Evolutionary conservation across 148 eudicot genomes (phyloP).

Genomic region (Pharnaceum exiguum): DNA sequence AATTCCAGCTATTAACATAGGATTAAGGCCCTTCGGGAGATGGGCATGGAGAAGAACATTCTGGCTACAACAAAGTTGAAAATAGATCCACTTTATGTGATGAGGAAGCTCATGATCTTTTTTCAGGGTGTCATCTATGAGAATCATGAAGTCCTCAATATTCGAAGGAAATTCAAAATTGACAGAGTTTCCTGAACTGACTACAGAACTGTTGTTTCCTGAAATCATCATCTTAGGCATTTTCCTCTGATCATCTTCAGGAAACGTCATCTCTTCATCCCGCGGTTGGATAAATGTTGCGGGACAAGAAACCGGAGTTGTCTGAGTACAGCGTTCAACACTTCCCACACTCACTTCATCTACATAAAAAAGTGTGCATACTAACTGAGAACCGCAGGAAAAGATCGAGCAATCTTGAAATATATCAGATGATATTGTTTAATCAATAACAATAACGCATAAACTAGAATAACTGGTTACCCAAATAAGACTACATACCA

Average conservation of each 20-base stretch:
- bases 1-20: constrained; percentile 41
- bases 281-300: not conserved
- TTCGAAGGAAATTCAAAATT: not conserved
- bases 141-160: constrained; percentile 24
- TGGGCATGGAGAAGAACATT: constrained; percentile 43
- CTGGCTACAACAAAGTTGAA: constrained; percentile 42
- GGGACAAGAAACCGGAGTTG: not conserved
- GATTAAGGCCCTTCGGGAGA: constrained; percentile 31
- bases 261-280: not conserved
- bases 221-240: not conserved
- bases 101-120: constrained; percentile 46
- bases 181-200: not conserved
- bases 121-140: constrained; percentile 37
- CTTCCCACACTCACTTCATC: not conserved
- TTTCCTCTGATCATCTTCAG: not conserved
- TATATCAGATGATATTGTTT: not conserved
- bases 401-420: not conserved
- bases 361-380: not conserved
- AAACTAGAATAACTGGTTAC: not conserved
- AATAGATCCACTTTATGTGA: constrained; percentile 36
- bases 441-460: not conserved
- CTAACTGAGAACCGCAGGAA: not conserved
- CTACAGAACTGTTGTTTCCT: constrained; percentile 1
- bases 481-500: no score
- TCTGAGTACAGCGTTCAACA: not conserved